Base-by-base conservation (phyloP, 2,329 filamentous ascomycete genomes). In the Xylaria polymorpha region DNA sequence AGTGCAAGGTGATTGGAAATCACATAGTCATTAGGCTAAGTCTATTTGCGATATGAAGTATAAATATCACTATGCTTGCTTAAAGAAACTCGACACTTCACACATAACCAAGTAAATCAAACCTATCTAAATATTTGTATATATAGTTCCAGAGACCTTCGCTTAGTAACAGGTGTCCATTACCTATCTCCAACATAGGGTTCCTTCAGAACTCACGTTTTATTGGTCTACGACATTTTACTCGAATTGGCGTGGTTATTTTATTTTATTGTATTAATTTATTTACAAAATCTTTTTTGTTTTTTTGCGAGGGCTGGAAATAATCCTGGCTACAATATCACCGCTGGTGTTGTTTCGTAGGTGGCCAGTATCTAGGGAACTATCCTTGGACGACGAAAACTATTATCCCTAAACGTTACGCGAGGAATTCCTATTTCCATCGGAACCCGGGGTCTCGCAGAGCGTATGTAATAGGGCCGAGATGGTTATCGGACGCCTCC, bases 391-490 rank as follows among this genome's bases (percentile, higher is more conserved):
- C 22, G 12, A 32, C 51, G 15, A 20, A 64, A 48, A 48, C 43
- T 4, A 37, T 50, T 41, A 5, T 25, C 44, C 44, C 12, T 51
- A 48, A 39, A 37, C 8, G 22, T 46, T 48, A 44, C 12, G 29
- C 51, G 18, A 20, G 29, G 20, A 14, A 20, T 55, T 22, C 35
- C 10, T 4, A 4, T 39, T 22, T 37, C 29, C 4, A 56, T 56
- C 35, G 53, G 35, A 56, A 10, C 32, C 12, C 9, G 22, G 18
- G n/a, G 32, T 22, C 32, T 39, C 18, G 10, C 8, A 50, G 25
- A 12, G 39, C 51, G 51, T 15, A 50, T 39, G 64, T 14, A 62
- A 57, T 62, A 46, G 51, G 41, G 35, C 53, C 44, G 37, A 62
- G 15, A 51, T 41, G 8, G 22, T 37, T 32, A 6, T 61, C 57